phyloP scores from a whole-genome alignment of 2,329 filamentous ascomycete species.

The Fusarium lyarnte region DNA sequence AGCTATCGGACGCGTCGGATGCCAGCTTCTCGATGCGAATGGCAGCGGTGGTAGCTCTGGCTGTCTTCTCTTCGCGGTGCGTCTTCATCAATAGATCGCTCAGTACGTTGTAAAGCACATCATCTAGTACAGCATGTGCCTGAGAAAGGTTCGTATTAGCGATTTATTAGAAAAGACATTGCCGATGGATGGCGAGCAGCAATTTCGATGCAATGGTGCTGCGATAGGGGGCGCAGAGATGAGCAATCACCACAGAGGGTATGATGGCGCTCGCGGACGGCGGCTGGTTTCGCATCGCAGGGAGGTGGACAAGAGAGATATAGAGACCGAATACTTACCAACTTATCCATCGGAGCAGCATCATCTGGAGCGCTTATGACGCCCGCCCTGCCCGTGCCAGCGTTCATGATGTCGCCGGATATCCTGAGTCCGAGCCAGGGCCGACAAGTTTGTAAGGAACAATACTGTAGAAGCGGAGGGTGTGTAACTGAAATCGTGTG shows the following conservation, averaged over 20 bases:
- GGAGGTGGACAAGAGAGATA: constrained; percentile 8
- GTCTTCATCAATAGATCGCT: constrained; percentile 78
- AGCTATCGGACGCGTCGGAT: constrained; percentile 63
- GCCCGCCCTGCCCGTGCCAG: constrained; percentile 64
- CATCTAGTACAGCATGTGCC: constrained; percentile 75
- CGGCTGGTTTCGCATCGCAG: constrained; percentile 21
- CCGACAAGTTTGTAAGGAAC: constrained; percentile 35
- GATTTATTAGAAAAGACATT: constrained; percentile 1
- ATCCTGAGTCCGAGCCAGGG: constrained; percentile 39
- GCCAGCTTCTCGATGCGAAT: constrained; percentile 72
- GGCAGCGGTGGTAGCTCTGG: constrained; percentile 72
- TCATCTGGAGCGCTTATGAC: constrained; percentile 64
- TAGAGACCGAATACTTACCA: constrained; percentile 59
- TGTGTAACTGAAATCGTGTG: constrained; percentile 49
- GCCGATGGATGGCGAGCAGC: neutral
- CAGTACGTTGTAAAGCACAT: constrained; percentile 79
- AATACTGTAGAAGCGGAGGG: constrained; percentile 36
- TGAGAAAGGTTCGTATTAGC: constrained; percentile 46
- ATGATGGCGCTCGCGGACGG: constrained; percentile 8
- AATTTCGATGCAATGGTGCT: constrained; percentile 4
- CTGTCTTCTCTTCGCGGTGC: constrained; percentile 81
- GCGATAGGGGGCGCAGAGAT: constrained; percentile 23
- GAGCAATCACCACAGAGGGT: constrained; percentile 5
- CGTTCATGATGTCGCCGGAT: constrained; percentile 49
- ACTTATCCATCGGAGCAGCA: constrained; percentile 64